phyloP scores from a whole-genome alignment of 371 early-diverging fungal genomes.

The Dentiscutata heterogama region DNA sequence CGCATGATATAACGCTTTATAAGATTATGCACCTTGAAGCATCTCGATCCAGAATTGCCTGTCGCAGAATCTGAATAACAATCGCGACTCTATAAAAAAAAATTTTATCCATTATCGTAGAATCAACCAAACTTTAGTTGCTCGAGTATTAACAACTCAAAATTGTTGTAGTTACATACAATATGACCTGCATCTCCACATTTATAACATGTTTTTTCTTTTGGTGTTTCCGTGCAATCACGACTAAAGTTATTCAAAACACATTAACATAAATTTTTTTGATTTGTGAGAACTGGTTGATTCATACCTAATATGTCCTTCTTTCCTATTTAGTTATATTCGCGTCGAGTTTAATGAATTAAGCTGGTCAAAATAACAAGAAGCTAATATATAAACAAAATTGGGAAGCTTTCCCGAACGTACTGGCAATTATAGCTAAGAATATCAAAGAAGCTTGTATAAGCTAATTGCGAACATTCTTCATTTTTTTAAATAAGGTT shows the following conservation, averaged over 20 bases:
- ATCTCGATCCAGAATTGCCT: not conserved
- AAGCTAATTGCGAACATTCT: not conserved
- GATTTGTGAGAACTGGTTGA: not conserved
- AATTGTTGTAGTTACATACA: not conserved
- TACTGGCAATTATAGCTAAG: slow-evolving; percentile 22
- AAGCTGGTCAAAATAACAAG: not conserved
- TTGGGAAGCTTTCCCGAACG: not conserved
- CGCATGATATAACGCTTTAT: not conserved
- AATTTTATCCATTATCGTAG: not conserved
- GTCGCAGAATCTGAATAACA: not conserved
- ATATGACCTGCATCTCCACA: slow-evolving; percentile 6
- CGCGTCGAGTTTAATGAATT: not conserved
- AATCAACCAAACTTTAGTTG: not conserved
- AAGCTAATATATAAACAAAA: too few species aligned
- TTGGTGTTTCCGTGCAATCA: not conserved
- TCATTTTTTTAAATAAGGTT: not conserved
- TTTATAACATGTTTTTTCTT: not conserved
- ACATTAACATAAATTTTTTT: not conserved
- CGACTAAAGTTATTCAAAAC: slow-evolving; percentile 2
- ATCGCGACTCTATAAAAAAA: slow-evolving; percentile 20
- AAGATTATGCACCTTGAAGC: slow-evolving; percentile 12
- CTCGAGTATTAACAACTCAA: too few species aligned
- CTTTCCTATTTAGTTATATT: not conserved
- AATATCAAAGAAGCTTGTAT: not conserved
- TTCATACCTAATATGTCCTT: slow-evolving; percentile 16